These are phyloP conservation scores for Xerophyta viscosa DNA, from an alignment of 106 monocot species.

Conservation along the genomic window DNA sequence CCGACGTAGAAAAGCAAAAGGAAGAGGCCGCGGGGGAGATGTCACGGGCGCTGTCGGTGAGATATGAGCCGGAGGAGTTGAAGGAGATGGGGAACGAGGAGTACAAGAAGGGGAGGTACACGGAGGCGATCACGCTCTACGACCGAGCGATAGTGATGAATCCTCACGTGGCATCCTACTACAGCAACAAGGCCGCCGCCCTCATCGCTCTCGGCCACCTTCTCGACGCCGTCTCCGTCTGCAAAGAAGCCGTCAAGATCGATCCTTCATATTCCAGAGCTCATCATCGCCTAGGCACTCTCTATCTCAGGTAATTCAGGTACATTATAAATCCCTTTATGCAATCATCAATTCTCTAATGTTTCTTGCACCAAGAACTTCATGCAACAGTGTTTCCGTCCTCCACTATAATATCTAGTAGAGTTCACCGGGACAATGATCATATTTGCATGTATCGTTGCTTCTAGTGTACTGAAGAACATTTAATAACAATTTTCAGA, in stretches of 20 bases:
- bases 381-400: no score
- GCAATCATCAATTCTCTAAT: background rate
- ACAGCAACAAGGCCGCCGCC: constrained; percentile 34
- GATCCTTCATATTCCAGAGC: constrained; percentile 33
- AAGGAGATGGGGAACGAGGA: constrained; percentile 32
- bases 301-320: constrained; percentile 22
- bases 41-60: constrained; percentile 24
- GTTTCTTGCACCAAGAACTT: background rate
- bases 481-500: no score
- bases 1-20: no score
- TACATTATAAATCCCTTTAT: background rate
- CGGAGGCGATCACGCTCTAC: constrained; percentile 25
- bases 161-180: constrained; percentile 14
- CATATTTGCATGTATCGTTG: no score
- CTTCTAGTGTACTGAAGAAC: no score
- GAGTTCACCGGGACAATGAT: no score
- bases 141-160: constrained; percentile 24
- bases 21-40: background rate
- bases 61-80: constrained; percentile 23
- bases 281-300: constrained; percentile 23
- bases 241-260: constrained; percentile 26
- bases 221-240: constrained; percentile 24
- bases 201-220: constrained; percentile 17
- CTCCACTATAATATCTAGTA: no score
- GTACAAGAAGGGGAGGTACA: constrained; percentile 26